Percentiles rank a stretch among this genome's conserved stretches.
phyloP scores from a whole-genome alignment of 2,329 filamentous ascomycete genomes.

The Teratosphaeria nubilosa region DNA sequence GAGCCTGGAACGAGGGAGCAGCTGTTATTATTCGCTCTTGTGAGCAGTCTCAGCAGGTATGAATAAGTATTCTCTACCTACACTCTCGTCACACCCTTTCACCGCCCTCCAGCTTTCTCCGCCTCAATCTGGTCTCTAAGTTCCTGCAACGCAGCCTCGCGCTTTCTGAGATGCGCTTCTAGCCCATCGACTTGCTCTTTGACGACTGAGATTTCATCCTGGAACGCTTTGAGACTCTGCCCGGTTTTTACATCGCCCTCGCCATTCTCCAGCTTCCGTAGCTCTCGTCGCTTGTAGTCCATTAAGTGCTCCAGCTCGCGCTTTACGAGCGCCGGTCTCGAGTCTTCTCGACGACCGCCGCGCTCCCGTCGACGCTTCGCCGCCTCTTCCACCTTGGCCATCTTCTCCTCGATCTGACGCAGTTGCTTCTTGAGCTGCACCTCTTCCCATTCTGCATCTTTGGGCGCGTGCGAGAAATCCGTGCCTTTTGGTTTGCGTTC shows the following conservation, averaged over 20 bases:
- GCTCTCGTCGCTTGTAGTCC: conserved; percentile 81
- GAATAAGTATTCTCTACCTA: neutral
- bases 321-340: conserved; percentile 85
- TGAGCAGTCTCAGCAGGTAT: neutral
- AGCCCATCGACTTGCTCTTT: conserved; percentile 88
- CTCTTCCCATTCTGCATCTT: conserved; percentile 93
- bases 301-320: conserved; percentile 86
- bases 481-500: conserved; percentile 73
- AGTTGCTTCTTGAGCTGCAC: conserved; percentile 90
- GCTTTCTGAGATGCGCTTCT: conserved; percentile 67
- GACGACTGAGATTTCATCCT: conserved; percentile 82
- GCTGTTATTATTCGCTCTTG: too few species aligned
- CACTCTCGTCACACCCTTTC: neutral
- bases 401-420: conserved; percentile 76
- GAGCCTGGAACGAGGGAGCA: too few species aligned
- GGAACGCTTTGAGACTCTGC: conserved; percentile 62
- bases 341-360: conserved; percentile 44
- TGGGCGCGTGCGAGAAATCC: conserved; percentile 76
- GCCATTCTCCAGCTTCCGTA: conserved; percentile 65
- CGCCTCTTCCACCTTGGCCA: conserved; percentile 68
- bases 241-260: conserved; percentile 59
- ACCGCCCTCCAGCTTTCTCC: conserved; percentile 38
- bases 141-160: conserved; percentile 66
- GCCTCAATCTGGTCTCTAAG: conserved; percentile 76
- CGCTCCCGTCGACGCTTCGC: conserved; percentile 39